phyloP scores from a whole-genome alignment of 2,329 filamentous ascomycete species.

The Cordyceps sp. region DNA sequence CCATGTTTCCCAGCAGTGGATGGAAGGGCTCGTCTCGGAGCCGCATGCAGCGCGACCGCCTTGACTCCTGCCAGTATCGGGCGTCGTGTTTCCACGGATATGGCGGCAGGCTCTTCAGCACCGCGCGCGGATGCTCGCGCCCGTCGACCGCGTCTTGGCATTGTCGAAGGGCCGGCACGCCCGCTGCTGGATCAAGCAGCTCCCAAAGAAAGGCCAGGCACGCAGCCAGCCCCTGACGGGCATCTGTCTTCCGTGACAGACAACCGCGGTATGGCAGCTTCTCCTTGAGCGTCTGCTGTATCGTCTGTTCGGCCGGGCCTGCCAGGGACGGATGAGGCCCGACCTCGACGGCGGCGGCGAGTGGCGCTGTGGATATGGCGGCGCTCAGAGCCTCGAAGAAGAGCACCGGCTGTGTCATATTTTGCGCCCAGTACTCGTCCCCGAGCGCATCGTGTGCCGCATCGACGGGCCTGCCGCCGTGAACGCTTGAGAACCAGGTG shows the following conservation, averaged over 20 bases:
- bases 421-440: constrained; percentile 5
- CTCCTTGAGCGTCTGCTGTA: background rate
- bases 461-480: constrained; percentile 2
- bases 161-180: no score
- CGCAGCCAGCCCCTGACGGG: constrained; percentile 5
- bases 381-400: constrained; percentile 7
- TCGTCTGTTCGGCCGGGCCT: constrained; percentile 13
- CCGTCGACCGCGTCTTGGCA: background rate
- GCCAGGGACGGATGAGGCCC: constrained; percentile 22
- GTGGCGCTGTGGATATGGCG: constrained; percentile 1
- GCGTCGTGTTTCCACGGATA: constrained; percentile 1
- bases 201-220: constrained; percentile 2
- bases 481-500: constrained; percentile 3
- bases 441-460: background rate
- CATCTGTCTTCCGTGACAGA: constrained; percentile 5
- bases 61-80: background rate
- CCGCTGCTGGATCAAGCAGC: no score
- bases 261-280: constrained; percentile 8
- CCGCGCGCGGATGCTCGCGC: background rate
- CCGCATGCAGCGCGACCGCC: background rate
- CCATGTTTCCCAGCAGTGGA: background rate
- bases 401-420: constrained; percentile 6
- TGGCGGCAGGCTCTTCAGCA: background rate
- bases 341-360: constrained; percentile 12
- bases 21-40: background rate